Evolutionary conservation across 768 basidiomycete species (phyloP).

Genomic region (Boletus huronensis): DNA sequence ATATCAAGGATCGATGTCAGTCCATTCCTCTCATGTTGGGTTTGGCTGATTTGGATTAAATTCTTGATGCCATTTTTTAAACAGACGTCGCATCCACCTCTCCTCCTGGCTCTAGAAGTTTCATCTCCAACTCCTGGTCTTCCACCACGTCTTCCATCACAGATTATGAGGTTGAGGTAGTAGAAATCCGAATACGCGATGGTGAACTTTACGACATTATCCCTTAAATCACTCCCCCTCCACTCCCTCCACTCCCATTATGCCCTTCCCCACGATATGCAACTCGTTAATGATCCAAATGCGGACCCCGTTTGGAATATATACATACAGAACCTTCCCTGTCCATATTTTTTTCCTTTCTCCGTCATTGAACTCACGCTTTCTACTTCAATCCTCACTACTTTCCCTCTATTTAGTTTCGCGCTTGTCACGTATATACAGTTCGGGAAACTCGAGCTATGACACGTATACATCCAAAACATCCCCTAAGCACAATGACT

Average conservation of each 20-base stretch:
- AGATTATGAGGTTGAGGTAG: conserved; percentile 84
- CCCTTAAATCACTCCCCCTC: conserved; percentile 36
- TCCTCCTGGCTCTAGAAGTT: conserved; percentile 64
- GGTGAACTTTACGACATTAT: conserved; percentile 77
- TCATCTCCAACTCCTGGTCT: conserved; percentile 64
- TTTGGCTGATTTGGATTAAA: conserved; percentile 1
- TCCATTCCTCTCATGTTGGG: conserved; percentile 24
- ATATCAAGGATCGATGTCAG: conserved; percentile 88
- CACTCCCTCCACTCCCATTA: no score
- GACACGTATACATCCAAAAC: conserved; percentile 8
- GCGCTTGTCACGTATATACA: neutral
- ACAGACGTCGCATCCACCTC: conserved; percentile 81
- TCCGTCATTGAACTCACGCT: conserved; percentile 12
- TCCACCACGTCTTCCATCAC: conserved; percentile 63
- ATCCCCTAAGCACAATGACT: neutral
- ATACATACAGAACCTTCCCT: conserved; percentile 8
- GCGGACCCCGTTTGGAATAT: conserved; percentile 13
- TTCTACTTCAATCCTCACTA: neutral
- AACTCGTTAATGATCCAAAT: conserved; percentile 13
- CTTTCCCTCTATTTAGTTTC: neutral
- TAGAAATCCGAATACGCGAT: conserved; percentile 80
- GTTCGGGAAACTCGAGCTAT: neutral
- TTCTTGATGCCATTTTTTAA: neutral
- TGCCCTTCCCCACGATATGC: conserved; percentile 1
- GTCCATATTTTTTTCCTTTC: neutral